phyloP scores from a whole-genome alignment of 2,329 filamentous ascomycete genomes.

The Sphaerulina vaccinii region DNA sequence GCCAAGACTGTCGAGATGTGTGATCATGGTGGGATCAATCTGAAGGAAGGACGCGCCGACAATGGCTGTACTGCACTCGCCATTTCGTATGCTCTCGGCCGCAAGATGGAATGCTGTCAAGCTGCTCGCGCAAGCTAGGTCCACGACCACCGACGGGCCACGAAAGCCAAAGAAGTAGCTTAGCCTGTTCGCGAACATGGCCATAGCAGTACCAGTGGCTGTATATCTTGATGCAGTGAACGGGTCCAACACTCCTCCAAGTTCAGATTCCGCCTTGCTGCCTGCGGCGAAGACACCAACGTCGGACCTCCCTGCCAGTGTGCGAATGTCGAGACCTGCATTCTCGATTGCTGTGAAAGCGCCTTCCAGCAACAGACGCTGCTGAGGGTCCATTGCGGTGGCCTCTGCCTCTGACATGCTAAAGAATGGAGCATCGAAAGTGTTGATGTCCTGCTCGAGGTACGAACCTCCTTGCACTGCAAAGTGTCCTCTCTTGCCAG shows the following conservation, averaged over 20 bases:
- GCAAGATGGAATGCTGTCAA: conserved; percentile 1
- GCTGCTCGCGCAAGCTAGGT: conserved; percentile 16
- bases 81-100: not conserved
- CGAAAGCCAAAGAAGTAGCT: conserved; percentile 21
- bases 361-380: conserved; percentile 14
- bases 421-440: conserved; percentile 15
- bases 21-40: not conserved
- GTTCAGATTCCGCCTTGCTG: not conserved
- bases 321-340: conserved; percentile 44
- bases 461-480: conserved; percentile 7
- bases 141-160: conserved; percentile 19
- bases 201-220: not conserved
- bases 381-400: conserved; percentile 13
- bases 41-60: not conserved
- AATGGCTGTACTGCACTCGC: not conserved
- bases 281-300: conserved; percentile 19
- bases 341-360: conserved; percentile 10
- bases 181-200: conserved; percentile 24
- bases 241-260: not conserved
- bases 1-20: conserved; percentile 2
- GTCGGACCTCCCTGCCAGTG: conserved; percentile 11
- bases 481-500: conserved; percentile 6
- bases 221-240: not conserved
- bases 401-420: conserved; percentile 9
- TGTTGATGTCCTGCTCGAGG: conserved; percentile 6